Base-by-base conservation (phyloP, 345 rosid genomes). In the Hirschfeldia incana region DNA sequence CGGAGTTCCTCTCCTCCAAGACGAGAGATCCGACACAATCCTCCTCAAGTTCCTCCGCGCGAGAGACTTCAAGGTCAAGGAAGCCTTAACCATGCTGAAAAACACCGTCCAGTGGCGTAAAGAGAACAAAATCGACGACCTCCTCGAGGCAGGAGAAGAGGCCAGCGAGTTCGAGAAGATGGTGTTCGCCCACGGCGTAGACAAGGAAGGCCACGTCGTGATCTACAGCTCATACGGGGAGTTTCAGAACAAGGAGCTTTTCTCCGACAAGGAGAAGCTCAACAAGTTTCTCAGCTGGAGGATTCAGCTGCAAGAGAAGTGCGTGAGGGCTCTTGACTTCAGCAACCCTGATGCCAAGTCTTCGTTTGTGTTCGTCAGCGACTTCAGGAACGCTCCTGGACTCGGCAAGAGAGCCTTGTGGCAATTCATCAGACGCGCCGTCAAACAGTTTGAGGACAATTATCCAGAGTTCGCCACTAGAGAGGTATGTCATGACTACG, bases 31-130 rank as follows among this genome's bases (percentile, higher is more conserved):
- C 74, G 98, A 95, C 81, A 90, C 89, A 73, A 81, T 95, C 83
- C 94, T 94, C 61, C 81, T 91, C 58, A 92, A 94, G 59, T 92
- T 92, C 76, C 83, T 92, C 36, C 84, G 97, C 11, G 98, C 98
- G 4, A 83, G 97, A 51, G 97, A 94, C 80, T 94, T 91, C 85
- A 92, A 91, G 67, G 91, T 86, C 33, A 89, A 83, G 80, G 98
- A 92, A 21, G 92, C 98, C 39, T 84, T 89, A 27, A 69, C 83
- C 0, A 94, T 94, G 98, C 74, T 94, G 37, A 92, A 88, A 77
- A 89, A 87, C 86, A 89, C 97, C 0, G 78, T 87, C 11, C 83
- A 75, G 1, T 94, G 98, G 98, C 88, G 97, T 65, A 88, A 87
- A 27, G 97, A 89, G 15, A 89, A 86, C 65, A 83, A 83, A 16